phyloP scores from a whole-genome alignment of 305 asterid genomes.

The Petunia hybrid region DNA sequence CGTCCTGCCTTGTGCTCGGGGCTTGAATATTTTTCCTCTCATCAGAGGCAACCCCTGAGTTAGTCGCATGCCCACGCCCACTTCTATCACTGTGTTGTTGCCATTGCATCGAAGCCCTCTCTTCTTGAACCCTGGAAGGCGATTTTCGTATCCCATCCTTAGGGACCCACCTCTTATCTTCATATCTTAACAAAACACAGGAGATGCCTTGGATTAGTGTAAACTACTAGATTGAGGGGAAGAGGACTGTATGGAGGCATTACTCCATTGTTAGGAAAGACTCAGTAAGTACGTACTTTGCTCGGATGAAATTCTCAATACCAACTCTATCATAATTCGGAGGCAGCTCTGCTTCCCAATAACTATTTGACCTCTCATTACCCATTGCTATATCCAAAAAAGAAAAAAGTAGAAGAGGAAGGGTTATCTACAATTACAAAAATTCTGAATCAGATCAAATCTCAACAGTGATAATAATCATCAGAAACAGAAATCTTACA shows the following conservation, averaged over 20 bases:
- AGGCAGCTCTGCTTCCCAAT: conserved; percentile 99
- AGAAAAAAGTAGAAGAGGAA: not conserved
- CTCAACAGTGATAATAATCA: conserved; percentile 31
- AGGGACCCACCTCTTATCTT: conserved; percentile 93
- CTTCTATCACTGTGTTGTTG: conserved; percentile 71
- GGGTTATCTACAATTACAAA: not conserved
- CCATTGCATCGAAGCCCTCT: conserved; percentile 63
- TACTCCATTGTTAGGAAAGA: conserved; percentile 32
- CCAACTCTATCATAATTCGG: conserved; percentile 99
- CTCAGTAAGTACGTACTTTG: conserved; percentile 65
- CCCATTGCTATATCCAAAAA: conserved; percentile 79
- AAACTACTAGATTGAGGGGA: conserved; percentile 31
- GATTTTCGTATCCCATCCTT: conserved; percentile 77
- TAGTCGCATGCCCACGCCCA: conserved; percentile 56
- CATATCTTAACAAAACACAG: conserved; percentile 65
- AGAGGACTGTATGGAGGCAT: conserved; percentile 20
- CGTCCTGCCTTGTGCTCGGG: conserved; percentile 52
- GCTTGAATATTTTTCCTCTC: conserved; percentile 62
- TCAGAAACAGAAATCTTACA: conserved; percentile 62
- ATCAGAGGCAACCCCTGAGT: conserved; percentile 57
- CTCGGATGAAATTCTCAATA: conserved; percentile 98
- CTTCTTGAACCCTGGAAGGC: conserved; percentile 68
- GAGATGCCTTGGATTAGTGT: conserved; percentile 38
- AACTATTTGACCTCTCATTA: conserved; percentile 94
- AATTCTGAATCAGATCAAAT: conserved; percentile 16